Evolutionary conservation across 2,329 filamentous ascomycete genomes (phyloP), one percentile per base, ranked within the genome.

Genomic region (Dactylonectria macrodidyma): DNA sequence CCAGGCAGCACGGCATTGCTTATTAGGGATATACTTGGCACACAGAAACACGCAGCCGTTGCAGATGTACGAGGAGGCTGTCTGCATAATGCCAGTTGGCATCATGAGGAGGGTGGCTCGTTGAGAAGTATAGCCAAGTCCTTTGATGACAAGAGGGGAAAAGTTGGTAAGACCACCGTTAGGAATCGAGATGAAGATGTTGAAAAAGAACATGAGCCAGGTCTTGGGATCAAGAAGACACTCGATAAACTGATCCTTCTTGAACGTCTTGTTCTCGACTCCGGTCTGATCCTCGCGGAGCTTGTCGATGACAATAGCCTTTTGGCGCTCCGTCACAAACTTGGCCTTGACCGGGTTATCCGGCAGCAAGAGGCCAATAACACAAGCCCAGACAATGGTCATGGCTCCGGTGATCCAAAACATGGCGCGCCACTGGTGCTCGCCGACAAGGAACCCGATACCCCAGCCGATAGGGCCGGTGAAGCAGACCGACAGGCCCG

Each of bases 131-230:
- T 82, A 85, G 2, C 84, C 84, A 30, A 85, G 80, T 0, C 83
- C 77, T 33, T 79, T 48, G 38, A 67, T 55, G 41, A 67, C 56
- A 5, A 67, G 59, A 26, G 65, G 65, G 5, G 65, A 46, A 34
- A 67, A 67, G 41, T 67, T 67, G 33, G 65, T 64, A 4, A 67
- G 44, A 9, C 65, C 65, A 1, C 65, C 65, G 19, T 67, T 67
- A 7, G 65, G 65, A 36, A 67, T 63, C 2, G 65, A 67, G 16
- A 67, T 59, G 38, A 58, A 50, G 9, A 88, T 69, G 16, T 84
- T 81, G 19, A 89, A 81, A 3, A 88, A 68, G 67, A 89, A 88
- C 12, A 90, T 77, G 24, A 90, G 82, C 87, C 88, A 90, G 0
- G 87, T 88, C 79, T 90, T 89, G 0, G 87, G 85, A 70, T 90